Conservation (phyloP, 2,329 filamentous ascomycete genomes). For the Colletotrichum sp. region DNA sequence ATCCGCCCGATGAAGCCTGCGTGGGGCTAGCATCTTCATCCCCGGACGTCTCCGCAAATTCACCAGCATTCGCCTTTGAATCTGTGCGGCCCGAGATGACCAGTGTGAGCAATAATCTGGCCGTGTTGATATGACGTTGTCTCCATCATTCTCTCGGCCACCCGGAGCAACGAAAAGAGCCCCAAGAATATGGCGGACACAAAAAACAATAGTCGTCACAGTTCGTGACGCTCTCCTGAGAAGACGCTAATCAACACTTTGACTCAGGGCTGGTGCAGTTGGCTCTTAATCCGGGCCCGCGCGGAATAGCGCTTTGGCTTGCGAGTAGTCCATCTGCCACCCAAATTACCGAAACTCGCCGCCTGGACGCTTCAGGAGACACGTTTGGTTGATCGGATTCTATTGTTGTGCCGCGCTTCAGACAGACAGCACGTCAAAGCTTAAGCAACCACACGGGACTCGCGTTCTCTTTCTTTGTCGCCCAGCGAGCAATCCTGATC, state of each 20-base stretch:
- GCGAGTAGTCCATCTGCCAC: neutral
- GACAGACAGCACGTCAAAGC: constrained; percentile 11
- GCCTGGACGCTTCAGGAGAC: constrained; percentile 9
- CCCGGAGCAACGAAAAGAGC: neutral
- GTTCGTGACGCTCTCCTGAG: neutral
- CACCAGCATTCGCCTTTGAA: neutral
- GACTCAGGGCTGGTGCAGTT: neutral
- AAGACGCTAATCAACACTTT: constrained; percentile 6
- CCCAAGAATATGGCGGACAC: neutral
- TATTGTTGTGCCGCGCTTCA: neutral
- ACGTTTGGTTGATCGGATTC: neutral
- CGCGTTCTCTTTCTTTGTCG: neutral
- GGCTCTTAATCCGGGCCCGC: neutral
- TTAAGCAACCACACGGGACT: neutral
- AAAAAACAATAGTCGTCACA: neutral
- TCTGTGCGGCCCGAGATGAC: neutral
- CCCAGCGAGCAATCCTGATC: neutral
- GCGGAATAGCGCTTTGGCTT: constrained; percentile 10
- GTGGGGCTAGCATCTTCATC: neutral
- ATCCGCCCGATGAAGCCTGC: neutral
- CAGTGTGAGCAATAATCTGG: neutral
- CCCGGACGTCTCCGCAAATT: neutral
- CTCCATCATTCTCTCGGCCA: neutral
- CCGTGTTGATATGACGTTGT: neutral
- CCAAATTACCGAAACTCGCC: neutral